A percentile compares a stretch with the other conserved stretches of the same genome.
These are phyloP conservation scores for Arthrobotrys entomopaga DNA, from an alignment of 2,329 filamentous ascomycete species.

Conservation along the genomic window DNA sequence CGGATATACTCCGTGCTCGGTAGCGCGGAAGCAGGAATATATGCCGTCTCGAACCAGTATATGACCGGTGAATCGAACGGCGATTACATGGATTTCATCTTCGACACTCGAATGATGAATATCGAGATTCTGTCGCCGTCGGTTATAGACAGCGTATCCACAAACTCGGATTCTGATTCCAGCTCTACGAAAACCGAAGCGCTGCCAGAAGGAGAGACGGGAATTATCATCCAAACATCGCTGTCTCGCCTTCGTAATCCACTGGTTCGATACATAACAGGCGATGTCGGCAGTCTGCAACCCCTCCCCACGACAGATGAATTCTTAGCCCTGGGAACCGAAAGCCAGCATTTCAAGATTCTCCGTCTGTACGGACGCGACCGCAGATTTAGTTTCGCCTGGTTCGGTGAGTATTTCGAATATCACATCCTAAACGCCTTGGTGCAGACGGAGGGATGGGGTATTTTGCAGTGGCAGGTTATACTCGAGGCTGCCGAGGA, in stretches of 20 bases:
- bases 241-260: slow-evolving; percentile 64
- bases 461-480: slow-evolving; percentile 64
- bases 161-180: slow-evolving; percentile 4
- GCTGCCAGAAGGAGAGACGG: slow-evolving; percentile 61
- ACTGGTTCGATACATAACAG: slow-evolving; percentile 64
- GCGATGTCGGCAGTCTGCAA: slow-evolving; percentile 64
- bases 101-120: slow-evolving; percentile 61
- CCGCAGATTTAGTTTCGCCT: slow-evolving; percentile 64
- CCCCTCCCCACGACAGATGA: slow-evolving; percentile 57
- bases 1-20: slow-evolving; percentile 63
- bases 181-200: not conserved
- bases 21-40: slow-evolving; percentile 64
- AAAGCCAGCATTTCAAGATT: slow-evolving; percentile 60
- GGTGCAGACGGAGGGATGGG: slow-evolving; percentile 58
- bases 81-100: slow-evolving; percentile 61
- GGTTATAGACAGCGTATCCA: slow-evolving; percentile 14
- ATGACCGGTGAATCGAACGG: slow-evolving; percentile 56
- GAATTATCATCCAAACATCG: slow-evolving; percentile 63
- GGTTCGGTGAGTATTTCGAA: slow-evolving; percentile 63
- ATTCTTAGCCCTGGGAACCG: not conserved
- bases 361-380: slow-evolving; percentile 64
- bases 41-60: slow-evolving; percentile 60
- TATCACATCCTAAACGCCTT: slow-evolving; percentile 59
- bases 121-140: slow-evolving; percentile 61
- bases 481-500: slow-evolving; percentile 58